Conservation (phyloP, 192 early-diverging fungal species). For the Fimicolochytrium jonesii region DNA sequence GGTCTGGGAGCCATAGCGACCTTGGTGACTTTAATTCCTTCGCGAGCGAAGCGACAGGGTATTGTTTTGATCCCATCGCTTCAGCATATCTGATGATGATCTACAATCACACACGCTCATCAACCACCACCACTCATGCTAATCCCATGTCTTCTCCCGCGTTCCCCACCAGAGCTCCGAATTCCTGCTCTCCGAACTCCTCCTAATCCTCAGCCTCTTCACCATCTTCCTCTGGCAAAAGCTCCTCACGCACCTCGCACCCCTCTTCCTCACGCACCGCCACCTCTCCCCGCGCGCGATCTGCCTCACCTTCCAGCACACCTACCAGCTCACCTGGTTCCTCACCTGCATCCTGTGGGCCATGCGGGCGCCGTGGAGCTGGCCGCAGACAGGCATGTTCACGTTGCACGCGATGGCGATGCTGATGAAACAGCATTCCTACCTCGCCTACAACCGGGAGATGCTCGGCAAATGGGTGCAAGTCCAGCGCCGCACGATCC, state of each 20-base stretch:
- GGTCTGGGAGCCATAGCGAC: no score
- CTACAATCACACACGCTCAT: no score
- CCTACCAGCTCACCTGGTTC: constrained; percentile 43
- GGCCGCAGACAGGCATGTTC: constrained; percentile 86
- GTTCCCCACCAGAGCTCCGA: constrained; percentile 35
- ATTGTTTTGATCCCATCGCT: no score
- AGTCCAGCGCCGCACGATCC: constrained; percentile 6
- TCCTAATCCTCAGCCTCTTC: constrained; percentile 62
- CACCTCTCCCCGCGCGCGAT: constrained; percentile 38
- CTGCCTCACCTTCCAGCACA: constrained; percentile 52
- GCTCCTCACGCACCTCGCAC: constrained; percentile 50
- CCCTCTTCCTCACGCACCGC: constrained; percentile 46
- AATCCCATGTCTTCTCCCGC: no score
- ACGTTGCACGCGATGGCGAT: constrained; percentile 83
- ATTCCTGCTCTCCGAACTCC: constrained; percentile 67
- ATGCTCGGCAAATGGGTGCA: constrained; percentile 31
- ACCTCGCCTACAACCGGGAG: constrained; percentile 74
- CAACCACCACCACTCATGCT: no score
- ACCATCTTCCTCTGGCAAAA: constrained; percentile 25
- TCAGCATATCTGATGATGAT: no score
- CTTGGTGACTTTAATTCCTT: no score
- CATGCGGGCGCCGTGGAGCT: constrained; percentile 57
- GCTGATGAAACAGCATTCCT: constrained; percentile 96
- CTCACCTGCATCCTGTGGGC: constrained; percentile 30
- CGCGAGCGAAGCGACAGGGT: no score